phyloP scores from a whole-genome alignment of 139 green algal genomes.

The Coccomyxa sp. region DNA sequence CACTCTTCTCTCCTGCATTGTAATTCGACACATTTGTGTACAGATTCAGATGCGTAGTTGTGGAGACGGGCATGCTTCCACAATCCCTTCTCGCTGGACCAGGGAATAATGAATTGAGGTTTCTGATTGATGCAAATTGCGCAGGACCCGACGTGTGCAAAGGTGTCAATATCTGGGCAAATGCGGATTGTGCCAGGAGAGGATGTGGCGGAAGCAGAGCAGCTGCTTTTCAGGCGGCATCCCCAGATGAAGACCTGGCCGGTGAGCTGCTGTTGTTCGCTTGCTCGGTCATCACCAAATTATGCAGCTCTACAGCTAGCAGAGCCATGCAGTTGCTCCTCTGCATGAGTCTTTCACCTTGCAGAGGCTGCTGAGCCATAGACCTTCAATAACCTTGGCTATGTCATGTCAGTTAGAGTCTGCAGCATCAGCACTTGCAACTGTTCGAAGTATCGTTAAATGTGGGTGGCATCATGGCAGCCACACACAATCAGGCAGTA shows the following conservation, averaged over 20 bases:
- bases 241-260: slow-evolving; percentile 44
- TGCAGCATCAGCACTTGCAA: too few species aligned
- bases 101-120: neutral
- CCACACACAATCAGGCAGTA: too few species aligned
- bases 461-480: too few species aligned
- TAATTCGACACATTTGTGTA: neutral
- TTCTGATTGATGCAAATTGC: neutral
- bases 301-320: too few species aligned
- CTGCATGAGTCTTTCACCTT: too few species aligned
- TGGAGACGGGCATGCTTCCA: neutral
- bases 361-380: too few species aligned
- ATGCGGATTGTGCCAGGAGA: slow-evolving; percentile 18
- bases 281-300: neutral
- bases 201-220: slow-evolving; percentile 13
- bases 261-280: neutral
- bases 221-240: slow-evolving; percentile 43
- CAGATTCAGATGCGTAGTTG: neutral
- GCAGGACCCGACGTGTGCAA: slow-evolving; percentile 38
- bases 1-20: neutral
- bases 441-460: too few species aligned
- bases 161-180: slow-evolving; percentile 27
- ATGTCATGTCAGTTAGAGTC: too few species aligned
- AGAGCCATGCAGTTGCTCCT: too few species aligned
- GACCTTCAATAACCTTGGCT: too few species aligned
- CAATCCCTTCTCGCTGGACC: too few species aligned